Evolutionary conservation across 768 basidiomycete genomes (phyloP).

Genomic region (Calocybe cyanea): DNA sequence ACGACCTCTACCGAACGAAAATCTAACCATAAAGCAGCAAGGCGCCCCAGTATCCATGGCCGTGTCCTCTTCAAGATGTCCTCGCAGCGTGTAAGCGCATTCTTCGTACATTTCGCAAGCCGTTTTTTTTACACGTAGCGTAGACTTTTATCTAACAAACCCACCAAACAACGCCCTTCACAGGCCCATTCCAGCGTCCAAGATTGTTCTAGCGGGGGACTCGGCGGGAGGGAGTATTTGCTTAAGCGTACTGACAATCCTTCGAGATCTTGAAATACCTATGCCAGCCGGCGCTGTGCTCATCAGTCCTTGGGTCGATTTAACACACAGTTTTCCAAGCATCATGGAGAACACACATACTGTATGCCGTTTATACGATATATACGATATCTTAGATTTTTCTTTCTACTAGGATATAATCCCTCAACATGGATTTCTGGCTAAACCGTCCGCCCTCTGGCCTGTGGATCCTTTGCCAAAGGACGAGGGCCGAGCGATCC

Average conservation of each 20-base stretch:
- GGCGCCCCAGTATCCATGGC: slow-evolving; percentile 85
- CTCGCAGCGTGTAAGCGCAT: slow-evolving; percentile 59
- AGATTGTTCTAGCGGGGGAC: slow-evolving; percentile 77
- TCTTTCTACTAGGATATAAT: slow-evolving; percentile 54
- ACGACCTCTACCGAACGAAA: not conserved
- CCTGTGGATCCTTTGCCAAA: slow-evolving; percentile 40
- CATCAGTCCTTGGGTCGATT: slow-evolving; percentile 80
- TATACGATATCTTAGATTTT: not conserved
- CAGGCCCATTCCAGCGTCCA: slow-evolving; percentile 55
- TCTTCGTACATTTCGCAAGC: not conserved
- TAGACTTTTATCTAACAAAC: slow-evolving; percentile 70
- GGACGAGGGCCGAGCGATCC: slow-evolving; percentile 30
- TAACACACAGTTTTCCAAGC: slow-evolving; percentile 83
- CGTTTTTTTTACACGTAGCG: not conserved
- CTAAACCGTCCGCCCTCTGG: slow-evolving; percentile 58
- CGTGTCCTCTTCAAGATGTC: slow-evolving; percentile 72
- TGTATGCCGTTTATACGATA: slow-evolving; percentile 28
- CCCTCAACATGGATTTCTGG: slow-evolving; percentile 57
- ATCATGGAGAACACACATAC: slow-evolving; percentile 64
- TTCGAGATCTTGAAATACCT: slow-evolving; percentile 68
- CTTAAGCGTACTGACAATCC: slow-evolving; percentile 53
- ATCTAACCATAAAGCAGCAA: slow-evolving; percentile 49
- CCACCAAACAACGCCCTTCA: slow-evolving; percentile 66
- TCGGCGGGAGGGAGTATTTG: slow-evolving; percentile 73
- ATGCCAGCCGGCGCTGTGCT: slow-evolving; percentile 74